Evolutionary conservation across 2,329 filamentous ascomycete species (phyloP), one percentile per base, ranked within the genome.

Genomic region (Monilinia vaccinii-corymbosi): DNA sequence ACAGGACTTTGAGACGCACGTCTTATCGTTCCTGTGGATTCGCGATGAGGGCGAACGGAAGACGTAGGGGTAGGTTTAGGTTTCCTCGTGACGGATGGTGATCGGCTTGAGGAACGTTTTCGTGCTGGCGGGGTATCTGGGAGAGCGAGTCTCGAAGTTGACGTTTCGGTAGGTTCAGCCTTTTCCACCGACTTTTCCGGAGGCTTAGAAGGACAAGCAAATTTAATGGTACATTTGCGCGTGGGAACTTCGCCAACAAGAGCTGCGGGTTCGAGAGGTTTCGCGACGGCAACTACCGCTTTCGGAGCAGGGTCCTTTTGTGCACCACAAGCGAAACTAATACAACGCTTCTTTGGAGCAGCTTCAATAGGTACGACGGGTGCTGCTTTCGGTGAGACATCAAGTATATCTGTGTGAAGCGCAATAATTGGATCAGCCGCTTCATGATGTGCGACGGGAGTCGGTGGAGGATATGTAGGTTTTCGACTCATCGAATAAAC

Each of bases 311-410:
- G 75, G 28, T 60, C 63, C 70, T 86, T 89, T 42, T 81, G 81
- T 40, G 82, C 86, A 61, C 66, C 69, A 72, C 93, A 97, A 38
- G 91, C 91, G 73, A 97, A 97, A 62, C 88, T 93, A 67, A 97
- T 97, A 73, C 89, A 93, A 62, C 92, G 84, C 76, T 92, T 96
- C 69, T 89, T 88, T 52, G 85, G 86, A 56, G 86, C 75, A 13
- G 80, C 81, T 70, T 87, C 85, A 1, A 87, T 77, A 38, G 79
- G 76, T 32, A 53, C 48, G 16, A 81, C 77, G 69, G 88, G 83
- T 36, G 42, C 13, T 21, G 62, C 55, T 60, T 78, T 79, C 42
- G 71, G 70, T 23, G 69, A 71, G 16, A 67, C 63, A n/a, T 61
- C 58, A 34, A 65, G 32, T 18, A 63, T 38, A 45, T 68, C 63